phyloP scores from a whole-genome alignment of 2,329 filamentous ascomycete genomes.

The Talaromyces sp. region DNA sequence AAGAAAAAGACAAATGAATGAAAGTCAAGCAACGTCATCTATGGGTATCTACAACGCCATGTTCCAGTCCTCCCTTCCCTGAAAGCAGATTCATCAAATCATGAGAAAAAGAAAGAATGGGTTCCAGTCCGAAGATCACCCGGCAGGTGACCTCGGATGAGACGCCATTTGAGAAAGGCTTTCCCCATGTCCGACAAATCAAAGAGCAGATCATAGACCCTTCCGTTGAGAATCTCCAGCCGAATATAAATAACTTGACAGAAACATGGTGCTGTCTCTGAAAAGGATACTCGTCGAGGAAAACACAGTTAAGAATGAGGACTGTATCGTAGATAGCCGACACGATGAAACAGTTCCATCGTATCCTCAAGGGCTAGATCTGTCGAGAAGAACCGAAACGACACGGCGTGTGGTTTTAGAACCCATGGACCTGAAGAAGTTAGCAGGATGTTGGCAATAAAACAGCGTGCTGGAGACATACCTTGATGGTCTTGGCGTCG shows the following conservation, averaged over 20 bases:
- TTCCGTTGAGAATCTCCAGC: not conserved
- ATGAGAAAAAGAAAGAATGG: not conserved
- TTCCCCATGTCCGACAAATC: not conserved
- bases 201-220: conserved; percentile 8
- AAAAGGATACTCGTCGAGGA: conserved; percentile 2
- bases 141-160: not conserved
- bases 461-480: conserved; percentile 40
- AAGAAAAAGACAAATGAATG: not conserved
- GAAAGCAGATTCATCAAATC: conserved; percentile 7
- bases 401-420: conserved; percentile 42
- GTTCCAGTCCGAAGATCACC: not conserved
- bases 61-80: conserved; percentile 7
- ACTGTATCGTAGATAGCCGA: conserved; percentile 5
- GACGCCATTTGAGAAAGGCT: not conserved
- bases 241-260: conserved; percentile 4
- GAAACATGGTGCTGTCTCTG: not conserved
- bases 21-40: conserved; percentile 6
- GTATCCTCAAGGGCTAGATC: conserved; percentile 22
- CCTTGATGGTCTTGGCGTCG: conserved; percentile 96
- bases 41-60: conserved; percentile 13
- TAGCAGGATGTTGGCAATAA: too few relatives aligned
- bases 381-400: conserved; percentile 42
- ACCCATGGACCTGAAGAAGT: conserved; percentile 45
- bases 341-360: conserved; percentile 7
- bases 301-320: conserved; percentile 2